Base-by-base conservation (phyloP, 179 eudicot species). In the Pouteria campechiana region DNA sequence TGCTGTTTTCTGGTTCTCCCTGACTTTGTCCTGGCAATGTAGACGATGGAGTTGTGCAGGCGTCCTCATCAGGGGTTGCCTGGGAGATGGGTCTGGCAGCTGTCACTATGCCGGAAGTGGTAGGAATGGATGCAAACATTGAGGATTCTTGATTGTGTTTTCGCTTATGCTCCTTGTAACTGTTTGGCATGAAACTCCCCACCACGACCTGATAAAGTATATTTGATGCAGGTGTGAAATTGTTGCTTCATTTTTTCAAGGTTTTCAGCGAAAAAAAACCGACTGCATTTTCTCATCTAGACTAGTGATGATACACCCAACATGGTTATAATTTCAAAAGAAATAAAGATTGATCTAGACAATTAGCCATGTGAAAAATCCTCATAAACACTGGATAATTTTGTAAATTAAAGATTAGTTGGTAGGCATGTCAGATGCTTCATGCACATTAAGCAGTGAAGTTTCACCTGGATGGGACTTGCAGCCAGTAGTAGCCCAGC, bases 401-500 rank as follows among this genome's bases (percentile, higher is more conserved):
- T n/a, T n/a, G n/a, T n/a, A n/a, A n/a, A n/a, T n/a, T n/a, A n/a
- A n/a, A n/a, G n/a, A n/a, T n/a, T n/a, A n/a, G n/a, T n/a, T n/a
- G n/a, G n/a, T n/a, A n/a, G n/a, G n/a, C n/a, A n/a, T n/a, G n/a
- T n/a, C n/a, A n/a, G n/a, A n/a, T n/a, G n/a, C n/a, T n/a, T n/a
- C n/a, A n/a, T n/a, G n/a, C n/a, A n/a, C n/a, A n/a, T n/a, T n/a
- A n/a, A n/a, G n/a, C n/a, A n/a, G n/a, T n/a, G n/a, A n/a, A n/a
- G n/a, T n/a, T n/a, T n/a, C n/a, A n/a, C 98, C 60, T 90, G 98
- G 44, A 86, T 75, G 20, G 98, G 98, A 38, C 68, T 75, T 38
- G 95, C 98, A 23, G 98, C 95, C 27, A 58, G 41, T 37, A 90
- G 56, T 54, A 69, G 47, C 27, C 98, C 95, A 49, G 90, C 95